Evolutionary conservation across 345 rosid genomes (phyloP).

Genomic region (Rhodamnia argentea): DNA sequence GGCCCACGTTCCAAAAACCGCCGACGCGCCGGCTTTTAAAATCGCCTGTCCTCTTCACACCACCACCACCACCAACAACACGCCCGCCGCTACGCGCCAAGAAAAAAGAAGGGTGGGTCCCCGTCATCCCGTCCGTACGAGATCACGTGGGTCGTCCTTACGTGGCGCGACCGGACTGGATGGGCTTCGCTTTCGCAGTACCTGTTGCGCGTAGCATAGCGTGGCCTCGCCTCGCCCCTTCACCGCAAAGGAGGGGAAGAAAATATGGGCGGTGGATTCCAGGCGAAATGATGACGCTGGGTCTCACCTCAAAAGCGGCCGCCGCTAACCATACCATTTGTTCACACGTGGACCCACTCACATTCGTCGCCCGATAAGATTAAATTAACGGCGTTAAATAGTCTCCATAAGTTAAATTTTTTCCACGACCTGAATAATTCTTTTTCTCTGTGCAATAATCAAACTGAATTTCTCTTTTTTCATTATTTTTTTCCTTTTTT

Average conservation of each 20-base stretch:
- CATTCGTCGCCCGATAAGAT: neutral
- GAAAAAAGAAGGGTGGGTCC: neutral
- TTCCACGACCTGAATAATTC: too few species aligned
- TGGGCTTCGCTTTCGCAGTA: neutral
- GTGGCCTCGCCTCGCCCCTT: slow-evolving; percentile 1
- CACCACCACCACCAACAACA: neutral
- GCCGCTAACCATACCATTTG: slow-evolving; percentile 20
- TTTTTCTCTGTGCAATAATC: neutral
- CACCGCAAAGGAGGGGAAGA: neutral
- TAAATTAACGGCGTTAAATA: neutral
- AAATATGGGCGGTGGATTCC: slow-evolving; percentile 37
- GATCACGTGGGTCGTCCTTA: neutral
- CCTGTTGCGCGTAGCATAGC: neutral
- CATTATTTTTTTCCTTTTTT: neutral
- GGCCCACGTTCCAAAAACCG: neutral
- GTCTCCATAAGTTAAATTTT: neutral
- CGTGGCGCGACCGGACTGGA: neutral
- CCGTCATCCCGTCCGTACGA: neutral
- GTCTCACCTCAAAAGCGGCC: slow-evolving; percentile 36
- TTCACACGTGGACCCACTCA: slow-evolving; percentile 42
- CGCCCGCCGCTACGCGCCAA: neutral
- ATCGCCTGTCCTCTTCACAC: slow-evolving; percentile 13
- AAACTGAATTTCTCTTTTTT: neutral
- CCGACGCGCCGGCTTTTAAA: slow-evolving; percentile 18
- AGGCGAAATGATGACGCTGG: slow-evolving; percentile 25